These are phyloP conservation scores for Rhodocollybia butyracea DNA, from an alignment of 768 basidiomycete species.

Conservation along the genomic window DNA sequence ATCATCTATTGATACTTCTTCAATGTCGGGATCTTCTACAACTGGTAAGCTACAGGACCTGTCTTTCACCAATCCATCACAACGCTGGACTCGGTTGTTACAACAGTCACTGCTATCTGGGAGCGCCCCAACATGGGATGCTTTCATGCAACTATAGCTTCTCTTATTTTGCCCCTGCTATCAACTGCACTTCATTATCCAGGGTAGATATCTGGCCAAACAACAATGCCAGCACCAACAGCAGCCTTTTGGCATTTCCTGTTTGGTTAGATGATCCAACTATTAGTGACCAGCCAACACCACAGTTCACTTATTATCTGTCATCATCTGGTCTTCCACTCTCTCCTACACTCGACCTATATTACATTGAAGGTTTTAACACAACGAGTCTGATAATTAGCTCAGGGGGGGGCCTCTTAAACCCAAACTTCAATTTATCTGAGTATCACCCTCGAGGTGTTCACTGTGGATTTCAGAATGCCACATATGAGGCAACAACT, in stretches of 20 bases:
- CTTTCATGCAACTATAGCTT: not conserved
- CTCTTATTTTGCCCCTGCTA: not conserved
- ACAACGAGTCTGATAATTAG: not conserved
- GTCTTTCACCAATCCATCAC: not conserved
- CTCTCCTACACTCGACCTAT: not conserved
- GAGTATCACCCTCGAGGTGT: not conserved
- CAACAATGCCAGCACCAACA: not conserved
- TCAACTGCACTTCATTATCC: not conserved
- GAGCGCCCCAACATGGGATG: not conserved
- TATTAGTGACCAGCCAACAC: not conserved
- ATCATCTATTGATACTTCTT: not conserved
- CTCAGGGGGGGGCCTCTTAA: not conserved
- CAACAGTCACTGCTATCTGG: not conserved
- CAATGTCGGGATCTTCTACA: not conserved
- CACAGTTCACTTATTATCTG: not conserved
- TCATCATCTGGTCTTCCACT: too few relatives aligned
- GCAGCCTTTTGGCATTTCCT: not conserved
- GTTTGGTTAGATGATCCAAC: not conserved
- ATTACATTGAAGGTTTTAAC: not conserved
- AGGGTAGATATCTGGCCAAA: too few relatives aligned
- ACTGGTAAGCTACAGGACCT: not conserved
- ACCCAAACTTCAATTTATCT: not conserved
- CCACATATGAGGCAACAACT: conserved; percentile 1
- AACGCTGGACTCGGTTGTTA: not conserved
- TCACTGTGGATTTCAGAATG: conserved; percentile 4